A percentile compares a stretch with the other conserved stretches of the same genome.
Conservation (phyloP, 495 filamentous ascomycete species). For the Aspergillus leporis region DNA sequence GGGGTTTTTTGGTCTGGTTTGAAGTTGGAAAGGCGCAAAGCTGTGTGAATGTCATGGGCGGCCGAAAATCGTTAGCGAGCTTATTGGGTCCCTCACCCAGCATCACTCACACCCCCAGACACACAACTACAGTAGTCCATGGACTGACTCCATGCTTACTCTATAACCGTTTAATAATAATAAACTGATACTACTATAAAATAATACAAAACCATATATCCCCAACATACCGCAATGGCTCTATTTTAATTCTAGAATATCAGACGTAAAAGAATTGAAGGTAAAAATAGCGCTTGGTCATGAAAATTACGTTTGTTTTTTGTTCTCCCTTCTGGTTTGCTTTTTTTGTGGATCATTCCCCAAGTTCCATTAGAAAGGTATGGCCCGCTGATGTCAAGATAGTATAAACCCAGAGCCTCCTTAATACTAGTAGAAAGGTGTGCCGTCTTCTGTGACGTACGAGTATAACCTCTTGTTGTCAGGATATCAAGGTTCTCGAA, state of each 20-base stretch:
- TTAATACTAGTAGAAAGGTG: conserved; percentile 7
- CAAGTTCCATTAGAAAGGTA: conserved; percentile 15
- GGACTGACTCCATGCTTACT: background rate
- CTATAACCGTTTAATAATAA: background rate
- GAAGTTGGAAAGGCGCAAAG: conserved; percentile 41
- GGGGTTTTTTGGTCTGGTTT: conserved; percentile 43
- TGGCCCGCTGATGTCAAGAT: conserved; percentile 13
- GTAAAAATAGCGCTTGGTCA: background rate
- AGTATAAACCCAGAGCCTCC: conserved; percentile 8
- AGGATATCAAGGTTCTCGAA: conserved; percentile 52
- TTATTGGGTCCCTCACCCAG: conserved; percentile 38
- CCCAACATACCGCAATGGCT: background rate
- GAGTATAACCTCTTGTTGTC: conserved; percentile 7
- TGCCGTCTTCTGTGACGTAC: conserved; percentile 12
- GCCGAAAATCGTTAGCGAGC: conserved; percentile 55
- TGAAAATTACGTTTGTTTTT: conserved; percentile 14
- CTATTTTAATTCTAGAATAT: conserved; percentile 7
- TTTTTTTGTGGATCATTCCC: conserved; percentile 6
- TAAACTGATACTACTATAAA: background rate
- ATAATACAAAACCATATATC: background rate
- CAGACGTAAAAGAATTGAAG: background rate
- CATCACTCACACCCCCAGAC: conserved; percentile 1
- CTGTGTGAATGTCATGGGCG: conserved; percentile 44
- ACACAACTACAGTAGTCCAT: background rate
- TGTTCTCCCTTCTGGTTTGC: conserved; percentile 2